These are phyloP conservation scores for Sordariomycetes sp. DNA, from an alignment of 2,329 filamentous ascomycete genomes.

Conservation along the genomic window DNA sequence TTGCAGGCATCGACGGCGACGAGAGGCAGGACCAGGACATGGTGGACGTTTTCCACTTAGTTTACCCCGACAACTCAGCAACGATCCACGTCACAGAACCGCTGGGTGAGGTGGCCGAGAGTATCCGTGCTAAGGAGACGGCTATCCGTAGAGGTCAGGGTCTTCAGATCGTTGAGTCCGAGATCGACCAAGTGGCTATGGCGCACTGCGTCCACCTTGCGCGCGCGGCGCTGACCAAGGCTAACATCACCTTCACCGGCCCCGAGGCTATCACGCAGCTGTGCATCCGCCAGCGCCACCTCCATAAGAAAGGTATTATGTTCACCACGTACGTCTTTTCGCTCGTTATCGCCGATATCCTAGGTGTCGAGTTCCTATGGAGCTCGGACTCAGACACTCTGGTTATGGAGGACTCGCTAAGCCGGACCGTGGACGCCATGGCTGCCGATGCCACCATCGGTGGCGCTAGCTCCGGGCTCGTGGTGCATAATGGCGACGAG, in stretches of 20 bases:
- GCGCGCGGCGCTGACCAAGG: slow-evolving; percentile 8
- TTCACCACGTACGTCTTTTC: slow-evolving; percentile 14
- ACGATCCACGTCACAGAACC: slow-evolving; percentile 12
- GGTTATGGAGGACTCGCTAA: slow-evolving; percentile 10
- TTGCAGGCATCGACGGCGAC: slow-evolving; percentile 14
- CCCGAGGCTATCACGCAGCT: slow-evolving; percentile 8
- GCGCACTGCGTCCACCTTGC: slow-evolving; percentile 13
- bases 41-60: slow-evolving; percentile 13
- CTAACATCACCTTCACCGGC: slow-evolving; percentile 9
- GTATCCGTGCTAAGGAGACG: slow-evolving; percentile 8
- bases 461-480: slow-evolving; percentile 13
- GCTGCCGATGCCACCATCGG: slow-evolving; percentile 10
- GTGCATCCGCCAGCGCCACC: slow-evolving; percentile 13
- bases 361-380: slow-evolving; percentile 15
- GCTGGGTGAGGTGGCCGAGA: slow-evolving; percentile 11
- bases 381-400: slow-evolving; percentile 15
- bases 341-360: slow-evolving; percentile 12
- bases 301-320: slow-evolving; percentile 17
- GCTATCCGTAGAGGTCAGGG: slow-evolving; percentile 7
- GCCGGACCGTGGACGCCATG: slow-evolving; percentile 11
- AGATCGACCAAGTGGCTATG: slow-evolving; percentile 10
- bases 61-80: slow-evolving; percentile 10
- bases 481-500: slow-evolving; percentile 13
- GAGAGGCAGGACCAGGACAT: slow-evolving; percentile 12
- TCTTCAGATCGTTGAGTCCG: slow-evolving; percentile 6